A percentile compares a stretch with the other conserved stretches of the same genome.
Conservation (phyloP, 2,329 filamentous ascomycete genomes). For the Trichophyton equinum region DNA sequence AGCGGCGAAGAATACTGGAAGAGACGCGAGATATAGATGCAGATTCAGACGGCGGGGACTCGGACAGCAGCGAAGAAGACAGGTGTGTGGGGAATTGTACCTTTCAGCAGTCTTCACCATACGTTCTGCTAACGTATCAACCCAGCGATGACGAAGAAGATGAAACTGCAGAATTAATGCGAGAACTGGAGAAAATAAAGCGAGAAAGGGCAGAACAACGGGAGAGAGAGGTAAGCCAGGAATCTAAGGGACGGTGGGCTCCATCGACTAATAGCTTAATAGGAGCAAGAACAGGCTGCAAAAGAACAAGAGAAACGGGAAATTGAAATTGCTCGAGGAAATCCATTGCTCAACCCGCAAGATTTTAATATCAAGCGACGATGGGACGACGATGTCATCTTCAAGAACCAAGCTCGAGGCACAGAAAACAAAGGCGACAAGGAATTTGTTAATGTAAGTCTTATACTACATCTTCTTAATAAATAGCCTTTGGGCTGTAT, state of each 20-base stretch:
- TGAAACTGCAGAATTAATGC: slow-evolving; percentile 75
- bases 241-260: background rate
- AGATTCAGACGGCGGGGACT: slow-evolving; percentile 52
- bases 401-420: slow-evolving; percentile 94
- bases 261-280: slow-evolving; percentile 2
- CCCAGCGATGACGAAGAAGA: slow-evolving; percentile 60
- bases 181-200: slow-evolving; percentile 89
- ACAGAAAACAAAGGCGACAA: slow-evolving; percentile 87
- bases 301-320: slow-evolving; percentile 74
- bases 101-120: background rate
- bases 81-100: slow-evolving; percentile 26
- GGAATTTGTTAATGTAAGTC: slow-evolving; percentile 80
- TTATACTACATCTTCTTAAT: slow-evolving; percentile 1
- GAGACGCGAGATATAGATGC: slow-evolving; percentile 83
- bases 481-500: background rate
- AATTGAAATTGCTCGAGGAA: slow-evolving; percentile 78
- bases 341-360: slow-evolving; percentile 75
- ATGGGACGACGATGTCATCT: slow-evolving; percentile 98
- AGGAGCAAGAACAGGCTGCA: slow-evolving; percentile 69
- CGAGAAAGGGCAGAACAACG: slow-evolving; percentile 69
- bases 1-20: slow-evolving; percentile 74
- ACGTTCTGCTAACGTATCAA: background rate
- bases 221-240: slow-evolving; percentile 50
- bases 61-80: slow-evolving; percentile 50
- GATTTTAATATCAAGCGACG: slow-evolving; percentile 77